Evolutionary conservation across 2,329 filamentous ascomycete genomes (phyloP).

Genomic region (Colletotrichum incanum): DNA sequence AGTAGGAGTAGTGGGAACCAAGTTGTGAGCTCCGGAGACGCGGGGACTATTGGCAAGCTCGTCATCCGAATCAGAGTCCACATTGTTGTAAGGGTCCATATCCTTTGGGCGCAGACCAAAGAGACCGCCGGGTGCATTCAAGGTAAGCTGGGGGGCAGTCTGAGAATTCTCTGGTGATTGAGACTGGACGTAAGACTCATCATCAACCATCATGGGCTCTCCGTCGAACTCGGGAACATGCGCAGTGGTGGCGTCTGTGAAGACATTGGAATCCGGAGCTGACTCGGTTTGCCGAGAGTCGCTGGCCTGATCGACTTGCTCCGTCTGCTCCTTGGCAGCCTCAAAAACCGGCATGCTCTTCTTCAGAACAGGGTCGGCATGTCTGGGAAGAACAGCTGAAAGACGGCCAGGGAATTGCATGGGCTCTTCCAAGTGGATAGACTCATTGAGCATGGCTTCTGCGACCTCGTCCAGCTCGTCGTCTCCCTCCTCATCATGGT

Average conservation of each 20-base stretch:
- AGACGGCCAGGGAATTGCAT: slow-evolving; percentile 62
- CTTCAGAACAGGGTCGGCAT: slow-evolving; percentile 57
- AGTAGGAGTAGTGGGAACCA: slow-evolving; percentile 61
- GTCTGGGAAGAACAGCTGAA: slow-evolving; percentile 61
- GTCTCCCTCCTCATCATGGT: slow-evolving; percentile 42
- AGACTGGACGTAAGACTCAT: slow-evolving; percentile 49
- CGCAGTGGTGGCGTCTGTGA: slow-evolving; percentile 16
- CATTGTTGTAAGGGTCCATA: slow-evolving; percentile 58
- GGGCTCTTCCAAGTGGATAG: slow-evolving; percentile 51
- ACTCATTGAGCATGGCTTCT: slow-evolving; percentile 47
- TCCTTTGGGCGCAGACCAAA: slow-evolving; percentile 66
- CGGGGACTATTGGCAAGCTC: slow-evolving; percentile 59
- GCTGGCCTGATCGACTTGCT: neutral
- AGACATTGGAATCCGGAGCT: slow-evolving; percentile 37
- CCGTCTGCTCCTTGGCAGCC: slow-evolving; percentile 24
- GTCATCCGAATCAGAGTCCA: slow-evolving; percentile 71
- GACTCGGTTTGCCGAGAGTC: slow-evolving; percentile 20
- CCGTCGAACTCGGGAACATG: slow-evolving; percentile 19
- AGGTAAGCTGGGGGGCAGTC: slow-evolving; percentile 50
- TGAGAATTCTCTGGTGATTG: slow-evolving; percentile 35
- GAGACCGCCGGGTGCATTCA: slow-evolving; percentile 48
- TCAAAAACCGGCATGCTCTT: slow-evolving; percentile 51
- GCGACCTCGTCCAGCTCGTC: slow-evolving; percentile 46
- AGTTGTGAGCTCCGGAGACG: slow-evolving; percentile 40
- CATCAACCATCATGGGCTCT: slow-evolving; percentile 45